Evolutionary conservation across 768 basidiomycete genomes (phyloP).

Genomic region (Hydnomerulius pinastri): DNA sequence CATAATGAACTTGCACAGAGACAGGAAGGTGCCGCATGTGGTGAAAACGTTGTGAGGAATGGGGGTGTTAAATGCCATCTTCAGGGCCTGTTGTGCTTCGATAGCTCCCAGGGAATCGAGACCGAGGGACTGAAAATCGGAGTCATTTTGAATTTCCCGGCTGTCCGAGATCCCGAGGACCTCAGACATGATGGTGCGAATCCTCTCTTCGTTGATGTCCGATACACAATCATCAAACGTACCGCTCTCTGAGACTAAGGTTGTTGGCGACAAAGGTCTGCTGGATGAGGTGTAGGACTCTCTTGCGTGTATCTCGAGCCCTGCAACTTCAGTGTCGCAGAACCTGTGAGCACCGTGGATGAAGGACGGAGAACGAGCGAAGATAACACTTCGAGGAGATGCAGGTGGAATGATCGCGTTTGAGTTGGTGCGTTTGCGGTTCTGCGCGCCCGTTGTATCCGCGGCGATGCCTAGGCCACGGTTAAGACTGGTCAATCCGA

Average conservation of each 20-base stretch:
- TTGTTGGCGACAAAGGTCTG: slow-evolving; percentile 37
- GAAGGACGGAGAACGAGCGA: slow-evolving; percentile 28
- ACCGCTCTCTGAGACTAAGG: slow-evolving; percentile 38
- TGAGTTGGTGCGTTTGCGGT: slow-evolving; percentile 26
- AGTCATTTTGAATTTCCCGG: slow-evolving; percentile 43
- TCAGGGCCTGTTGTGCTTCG: slow-evolving; percentile 54
- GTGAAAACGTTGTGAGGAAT: slow-evolving; percentile 49
- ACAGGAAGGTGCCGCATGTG: slow-evolving; percentile 38
- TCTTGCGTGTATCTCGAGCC: slow-evolving; percentile 4
- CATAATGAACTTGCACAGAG: slow-evolving; percentile 17
- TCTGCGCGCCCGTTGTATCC: slow-evolving; percentile 8
- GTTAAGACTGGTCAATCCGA: slow-evolving; percentile 52
- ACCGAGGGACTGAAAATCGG: slow-evolving; percentile 52
- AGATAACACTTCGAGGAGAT: slow-evolving; percentile 31
- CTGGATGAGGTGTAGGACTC: slow-evolving; percentile 15
- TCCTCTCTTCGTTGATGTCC: slow-evolving; percentile 12
- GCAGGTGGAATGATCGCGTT: slow-evolving; percentile 27
- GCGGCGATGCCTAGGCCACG: slow-evolving; percentile 42
- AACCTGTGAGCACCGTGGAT: slow-evolving; percentile 17
- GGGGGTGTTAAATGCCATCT: slow-evolving; percentile 39
- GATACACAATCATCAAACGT: neutral
- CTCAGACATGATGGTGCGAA: slow-evolving; percentile 43
- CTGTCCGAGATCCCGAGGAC: slow-evolving; percentile 40
- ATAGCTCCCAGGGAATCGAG: slow-evolving; percentile 68
- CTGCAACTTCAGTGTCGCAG: slow-evolving; percentile 10